Conservation (phyloP, 1,284 basidiomycete species). For the Mrakiaceae sp. region DNA sequence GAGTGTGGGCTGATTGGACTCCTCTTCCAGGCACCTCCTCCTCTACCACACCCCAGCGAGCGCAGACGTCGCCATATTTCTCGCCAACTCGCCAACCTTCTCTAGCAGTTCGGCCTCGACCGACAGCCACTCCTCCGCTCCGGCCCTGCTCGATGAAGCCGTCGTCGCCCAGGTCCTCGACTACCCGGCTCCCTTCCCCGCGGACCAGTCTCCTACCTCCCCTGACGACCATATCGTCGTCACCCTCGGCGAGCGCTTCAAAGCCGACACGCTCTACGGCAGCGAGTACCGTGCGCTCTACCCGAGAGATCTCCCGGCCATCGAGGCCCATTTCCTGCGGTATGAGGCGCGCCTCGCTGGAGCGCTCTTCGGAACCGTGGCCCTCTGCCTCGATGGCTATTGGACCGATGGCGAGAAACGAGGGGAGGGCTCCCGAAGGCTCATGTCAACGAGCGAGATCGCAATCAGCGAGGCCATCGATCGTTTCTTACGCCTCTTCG, state of each 20-base stretch:
- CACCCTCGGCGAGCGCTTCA: neutral
- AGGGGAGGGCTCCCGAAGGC: too few species aligned
- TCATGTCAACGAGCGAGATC: too few species aligned
- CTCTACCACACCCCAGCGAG: neutral
- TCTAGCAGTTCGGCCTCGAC: neutral
- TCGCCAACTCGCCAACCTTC: neutral
- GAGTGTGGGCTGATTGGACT: neutral
- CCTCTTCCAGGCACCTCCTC: neutral
- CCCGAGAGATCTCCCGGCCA: neutral
- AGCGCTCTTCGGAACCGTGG: constrained; percentile 1
- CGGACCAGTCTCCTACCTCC: neutral
- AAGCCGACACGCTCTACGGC: neutral
- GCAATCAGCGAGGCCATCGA: too few species aligned
- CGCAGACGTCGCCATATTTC: neutral
- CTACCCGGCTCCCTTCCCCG: constrained; percentile 3
- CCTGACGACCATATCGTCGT: neutral
- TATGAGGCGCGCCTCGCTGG: neutral
- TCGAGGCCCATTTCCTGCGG: neutral
- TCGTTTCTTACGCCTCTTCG: too few species aligned
- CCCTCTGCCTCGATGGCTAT: neutral
- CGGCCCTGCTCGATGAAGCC: neutral
- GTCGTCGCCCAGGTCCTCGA: constrained; percentile 4
- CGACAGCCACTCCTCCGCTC: neutral
- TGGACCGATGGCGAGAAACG: neutral
- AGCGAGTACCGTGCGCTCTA: constrained; percentile 3